Evolutionary conservation across 345 rosid genomes (phyloP).

Genomic region (Eucalyptus sp.): DNA sequence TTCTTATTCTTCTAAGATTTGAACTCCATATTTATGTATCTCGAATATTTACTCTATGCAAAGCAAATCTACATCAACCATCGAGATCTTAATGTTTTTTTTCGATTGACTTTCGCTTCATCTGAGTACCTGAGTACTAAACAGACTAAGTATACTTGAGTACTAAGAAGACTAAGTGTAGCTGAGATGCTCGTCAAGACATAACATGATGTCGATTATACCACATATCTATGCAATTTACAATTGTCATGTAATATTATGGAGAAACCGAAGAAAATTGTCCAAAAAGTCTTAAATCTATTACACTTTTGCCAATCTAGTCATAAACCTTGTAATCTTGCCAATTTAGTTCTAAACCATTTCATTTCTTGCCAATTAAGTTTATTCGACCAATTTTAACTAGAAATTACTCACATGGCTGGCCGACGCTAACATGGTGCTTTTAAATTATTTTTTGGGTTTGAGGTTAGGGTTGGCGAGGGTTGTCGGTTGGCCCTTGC

Average conservation of each 20-base stretch:
- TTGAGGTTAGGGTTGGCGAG: too few relatives aligned
- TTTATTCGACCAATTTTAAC: fast-evolving
- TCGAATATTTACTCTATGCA: neutral
- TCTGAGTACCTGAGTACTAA: neutral
- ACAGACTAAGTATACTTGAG: neutral
- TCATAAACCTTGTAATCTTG: too few relatives aligned
- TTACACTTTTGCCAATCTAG: too few relatives aligned
- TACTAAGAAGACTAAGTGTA: neutral
- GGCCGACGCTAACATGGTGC: fast-evolving
- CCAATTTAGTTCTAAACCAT: fast-evolving
- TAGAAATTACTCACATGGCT: fast-evolving
- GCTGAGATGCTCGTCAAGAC: neutral
- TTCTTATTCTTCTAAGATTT: neutral
- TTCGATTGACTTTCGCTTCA: neutral
- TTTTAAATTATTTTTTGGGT: too few relatives aligned
- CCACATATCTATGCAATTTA: neutral
- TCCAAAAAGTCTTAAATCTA: too few relatives aligned
- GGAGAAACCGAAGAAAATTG: neutral
- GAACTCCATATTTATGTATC: neutral
- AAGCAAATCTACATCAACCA: neutral
- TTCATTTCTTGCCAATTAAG: too few relatives aligned
- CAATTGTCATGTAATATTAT: neutral
- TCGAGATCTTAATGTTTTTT: neutral
- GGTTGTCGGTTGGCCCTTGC: fast-evolving
- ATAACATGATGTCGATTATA: neutral